Conservation (phyloP, 805 yeast species). For the Sporopachydermia lactativora region DNA sequence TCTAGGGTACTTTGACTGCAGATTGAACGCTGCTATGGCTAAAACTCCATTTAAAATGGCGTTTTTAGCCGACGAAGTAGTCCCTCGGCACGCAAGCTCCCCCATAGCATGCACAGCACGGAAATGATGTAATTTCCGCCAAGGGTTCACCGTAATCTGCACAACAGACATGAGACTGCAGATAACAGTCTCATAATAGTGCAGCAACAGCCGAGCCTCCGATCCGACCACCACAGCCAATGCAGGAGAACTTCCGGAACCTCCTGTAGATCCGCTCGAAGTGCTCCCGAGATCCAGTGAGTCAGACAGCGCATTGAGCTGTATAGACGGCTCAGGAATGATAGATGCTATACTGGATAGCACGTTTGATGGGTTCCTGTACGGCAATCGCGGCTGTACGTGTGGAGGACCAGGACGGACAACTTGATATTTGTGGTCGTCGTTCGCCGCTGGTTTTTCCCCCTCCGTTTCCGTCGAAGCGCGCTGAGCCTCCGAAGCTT, state of each 20-base stretch:
- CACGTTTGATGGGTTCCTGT: background rate
- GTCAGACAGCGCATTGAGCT: background rate
- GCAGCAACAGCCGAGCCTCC: slow-evolving; percentile 54
- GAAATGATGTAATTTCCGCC: slow-evolving; percentile 81
- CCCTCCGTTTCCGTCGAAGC: too few relatives aligned
- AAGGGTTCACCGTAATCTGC: slow-evolving; percentile 63
- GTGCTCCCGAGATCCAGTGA: background rate
- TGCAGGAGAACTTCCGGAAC: slow-evolving; percentile 7
- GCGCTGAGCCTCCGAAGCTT: too few relatives aligned
- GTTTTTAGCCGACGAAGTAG: slow-evolving; percentile 61
- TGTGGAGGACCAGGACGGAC: background rate
- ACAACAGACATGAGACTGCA: slow-evolving; percentile 70
- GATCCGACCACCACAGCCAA: slow-evolving; percentile 22
- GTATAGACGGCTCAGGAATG: background rate
- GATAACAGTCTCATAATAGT: slow-evolving; percentile 60
- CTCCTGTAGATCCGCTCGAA: background rate
- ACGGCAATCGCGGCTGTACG: background rate
- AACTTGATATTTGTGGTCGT: background rate
- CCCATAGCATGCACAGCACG: slow-evolving; percentile 74
- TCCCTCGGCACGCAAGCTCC: slow-evolving; percentile 60
- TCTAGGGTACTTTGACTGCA: slow-evolving; percentile 57
- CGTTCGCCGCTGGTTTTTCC: too few relatives aligned
- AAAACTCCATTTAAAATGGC: slow-evolving; percentile 65
- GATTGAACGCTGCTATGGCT: slow-evolving; percentile 71
- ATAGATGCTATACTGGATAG: background rate